Conservation (phyloP, 2,329 filamentous ascomycete species). For the Phaeosphaeria sp. region DNA sequence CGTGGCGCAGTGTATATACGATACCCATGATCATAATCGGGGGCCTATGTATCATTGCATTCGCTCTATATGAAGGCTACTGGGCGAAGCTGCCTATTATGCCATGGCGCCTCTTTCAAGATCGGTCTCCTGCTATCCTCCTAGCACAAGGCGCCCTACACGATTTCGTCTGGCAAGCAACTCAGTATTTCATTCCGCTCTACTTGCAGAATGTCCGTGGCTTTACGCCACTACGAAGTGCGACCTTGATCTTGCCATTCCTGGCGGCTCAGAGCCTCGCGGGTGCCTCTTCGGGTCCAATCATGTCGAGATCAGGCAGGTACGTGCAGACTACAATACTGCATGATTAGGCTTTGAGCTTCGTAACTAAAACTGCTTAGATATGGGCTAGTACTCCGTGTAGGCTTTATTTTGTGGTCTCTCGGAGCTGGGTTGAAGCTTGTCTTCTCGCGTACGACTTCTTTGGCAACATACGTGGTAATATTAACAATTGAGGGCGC, state of each 20-base stretch:
- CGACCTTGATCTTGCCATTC: slow-evolving; percentile 29
- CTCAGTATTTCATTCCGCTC: slow-evolving; percentile 45
- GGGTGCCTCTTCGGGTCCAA: slow-evolving; percentile 13
- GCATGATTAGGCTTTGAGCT: background rate
- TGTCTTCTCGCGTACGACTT: slow-evolving; percentile 26
- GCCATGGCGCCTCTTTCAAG: slow-evolving; percentile 4
- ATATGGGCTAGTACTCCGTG: slow-evolving; percentile 22
- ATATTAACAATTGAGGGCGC: slow-evolving; percentile 31
- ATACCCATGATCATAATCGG: slow-evolving; percentile 8
- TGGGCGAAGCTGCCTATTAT: slow-evolving; percentile 2
- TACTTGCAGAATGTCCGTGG: slow-evolving; percentile 33
- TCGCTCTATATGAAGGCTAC: slow-evolving; percentile 3
- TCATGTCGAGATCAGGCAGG: slow-evolving; percentile 27
- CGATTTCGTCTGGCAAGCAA: slow-evolving; percentile 59
- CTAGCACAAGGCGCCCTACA: background rate
- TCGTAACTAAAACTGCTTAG: background rate
- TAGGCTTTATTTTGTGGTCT: slow-evolving; percentile 28
- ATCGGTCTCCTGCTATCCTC: slow-evolving; percentile 1
- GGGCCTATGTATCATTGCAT: slow-evolving; percentile 5
- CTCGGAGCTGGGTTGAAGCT: slow-evolving; percentile 33
- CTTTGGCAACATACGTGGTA: slow-evolving; percentile 20
- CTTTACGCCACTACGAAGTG: slow-evolving; percentile 27
- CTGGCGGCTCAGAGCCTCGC: slow-evolving; percentile 29
- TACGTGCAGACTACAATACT: slow-evolving; percentile 1
- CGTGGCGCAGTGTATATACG: slow-evolving; percentile 2